phyloP scores from a whole-genome alignment of 2,329 filamentous ascomycete species.

The Colletotrichum brevisporum region DNA sequence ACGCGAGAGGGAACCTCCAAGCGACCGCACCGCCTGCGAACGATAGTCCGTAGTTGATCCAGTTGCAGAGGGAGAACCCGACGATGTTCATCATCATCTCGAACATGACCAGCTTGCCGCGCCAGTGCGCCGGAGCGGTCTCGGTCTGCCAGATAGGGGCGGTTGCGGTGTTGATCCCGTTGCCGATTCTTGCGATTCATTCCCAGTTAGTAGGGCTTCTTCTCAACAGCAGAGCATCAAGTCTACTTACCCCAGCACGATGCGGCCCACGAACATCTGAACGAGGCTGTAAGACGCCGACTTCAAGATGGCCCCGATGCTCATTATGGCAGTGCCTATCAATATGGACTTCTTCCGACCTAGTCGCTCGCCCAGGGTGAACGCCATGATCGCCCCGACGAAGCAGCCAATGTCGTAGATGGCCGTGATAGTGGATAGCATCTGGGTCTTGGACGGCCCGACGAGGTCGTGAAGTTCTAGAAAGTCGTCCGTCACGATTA shows the following conservation, averaged over 20 bases:
- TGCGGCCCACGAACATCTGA: slow-evolving; percentile 48
- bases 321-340: slow-evolving; percentile 22
- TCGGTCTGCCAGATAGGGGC: slow-evolving; percentile 56
- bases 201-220: background rate
- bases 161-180: slow-evolving; percentile 57
- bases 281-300: slow-evolving; percentile 36
- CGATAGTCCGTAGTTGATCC: slow-evolving; percentile 57
- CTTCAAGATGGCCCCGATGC: slow-evolving; percentile 36
- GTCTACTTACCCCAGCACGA: slow-evolving; percentile 39
- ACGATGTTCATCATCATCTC: slow-evolving; percentile 50
- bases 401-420: slow-evolving; percentile 55
- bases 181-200: slow-evolving; percentile 55
- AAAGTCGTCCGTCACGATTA: slow-evolving; percentile 64
- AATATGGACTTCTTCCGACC: background rate
- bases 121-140: slow-evolving; percentile 49
- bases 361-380: background rate
- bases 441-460: slow-evolving; percentile 51
- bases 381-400: background rate
- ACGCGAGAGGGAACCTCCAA: slow-evolving; percentile 61
- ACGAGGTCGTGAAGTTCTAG: slow-evolving; percentile 59
- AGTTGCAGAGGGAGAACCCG: slow-evolving; percentile 53
- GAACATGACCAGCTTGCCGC: slow-evolving; percentile 51
- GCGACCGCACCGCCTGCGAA: slow-evolving; percentile 51
- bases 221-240: background rate
- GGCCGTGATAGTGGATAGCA: slow-evolving; percentile 60